phyloP scores from a whole-genome alignment of 495 filamentous ascomycete species.

The Staphylotrichum longicolle region DNA sequence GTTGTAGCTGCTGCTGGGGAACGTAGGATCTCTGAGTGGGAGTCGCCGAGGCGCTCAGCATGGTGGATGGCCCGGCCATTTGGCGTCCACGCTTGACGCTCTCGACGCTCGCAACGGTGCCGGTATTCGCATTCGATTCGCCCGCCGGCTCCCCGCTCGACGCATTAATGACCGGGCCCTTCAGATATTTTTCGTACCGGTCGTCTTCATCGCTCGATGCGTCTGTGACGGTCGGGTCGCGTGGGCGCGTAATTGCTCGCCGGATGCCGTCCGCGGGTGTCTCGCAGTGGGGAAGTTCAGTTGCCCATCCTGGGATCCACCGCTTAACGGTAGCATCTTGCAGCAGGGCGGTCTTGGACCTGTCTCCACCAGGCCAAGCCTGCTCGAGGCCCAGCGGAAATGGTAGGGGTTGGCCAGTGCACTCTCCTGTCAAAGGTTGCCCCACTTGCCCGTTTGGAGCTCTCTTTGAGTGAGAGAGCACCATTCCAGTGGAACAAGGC shows the following conservation, averaged over 20 bases:
- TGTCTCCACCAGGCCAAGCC: too few relatives aligned
- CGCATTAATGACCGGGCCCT: conserved; percentile 16
- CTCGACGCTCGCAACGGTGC: conserved; percentile 28
- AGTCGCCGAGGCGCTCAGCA: conserved; percentile 63
- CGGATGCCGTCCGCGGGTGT: neutral
- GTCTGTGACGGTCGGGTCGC: conserved; percentile 9
- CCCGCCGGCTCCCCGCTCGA: conserved; percentile 17
- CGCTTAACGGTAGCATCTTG: too few relatives aligned
- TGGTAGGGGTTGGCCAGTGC: too few relatives aligned
- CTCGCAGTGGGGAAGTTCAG: neutral
- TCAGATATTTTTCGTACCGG: neutral
- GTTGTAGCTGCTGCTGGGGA: conserved; percentile 44
- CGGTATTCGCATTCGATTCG: conserved; percentile 28
- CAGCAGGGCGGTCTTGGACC: too few relatives aligned
- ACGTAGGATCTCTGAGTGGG: conserved; percentile 68
- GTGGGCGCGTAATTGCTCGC: conserved; percentile 2
- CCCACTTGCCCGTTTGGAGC: too few relatives aligned
- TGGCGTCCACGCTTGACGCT: conserved; percentile 43
- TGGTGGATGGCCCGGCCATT: conserved; percentile 57
- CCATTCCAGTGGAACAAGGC: too few relatives aligned
- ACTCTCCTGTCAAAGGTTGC: too few relatives aligned
- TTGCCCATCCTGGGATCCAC: too few relatives aligned
- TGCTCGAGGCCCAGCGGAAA: too few relatives aligned
- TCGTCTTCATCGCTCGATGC: conserved; percentile 2
- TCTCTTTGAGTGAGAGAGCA: too few relatives aligned